Evolutionary conservation across 2,329 filamentous ascomycete genomes (phyloP).

Genomic region (Seiridium unicorne): DNA sequence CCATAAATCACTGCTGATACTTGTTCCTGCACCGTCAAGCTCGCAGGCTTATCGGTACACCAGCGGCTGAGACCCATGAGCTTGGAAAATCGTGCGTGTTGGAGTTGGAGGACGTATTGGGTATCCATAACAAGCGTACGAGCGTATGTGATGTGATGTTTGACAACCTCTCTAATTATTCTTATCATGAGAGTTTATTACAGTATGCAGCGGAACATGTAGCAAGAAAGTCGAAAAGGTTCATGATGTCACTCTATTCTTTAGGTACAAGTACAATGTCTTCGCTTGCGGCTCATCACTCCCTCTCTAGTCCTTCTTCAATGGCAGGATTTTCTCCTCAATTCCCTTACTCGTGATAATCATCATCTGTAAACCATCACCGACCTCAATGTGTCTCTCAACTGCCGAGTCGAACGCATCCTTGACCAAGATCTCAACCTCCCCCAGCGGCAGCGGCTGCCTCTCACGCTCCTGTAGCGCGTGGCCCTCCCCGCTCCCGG

Average conservation of each 20-base stretch:
- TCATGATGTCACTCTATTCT: constrained; percentile 13
- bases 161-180: too few species aligned
- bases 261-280: constrained; percentile 14
- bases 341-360: constrained; percentile 87
- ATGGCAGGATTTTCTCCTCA: constrained; percentile 75
- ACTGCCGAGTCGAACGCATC: constrained; percentile 98
- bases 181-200: too few species aligned
- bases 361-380: constrained; percentile 93
- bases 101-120: too few species aligned
- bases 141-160: too few species aligned
- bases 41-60: too few species aligned
- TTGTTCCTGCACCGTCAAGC: too few species aligned
- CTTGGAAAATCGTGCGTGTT: too few species aligned
- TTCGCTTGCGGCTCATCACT: not conserved
- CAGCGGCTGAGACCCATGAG: too few species aligned
- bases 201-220: not conserved
- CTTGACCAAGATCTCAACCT: constrained; percentile 85
- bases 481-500: constrained; percentile 81
- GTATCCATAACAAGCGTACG: too few species aligned
- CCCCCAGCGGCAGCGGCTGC: constrained; percentile 66
- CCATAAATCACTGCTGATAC: too few species aligned
- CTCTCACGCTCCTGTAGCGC: constrained; percentile 70
- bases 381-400: constrained; percentile 98
- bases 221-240: not conserved
- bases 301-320: constrained; percentile 80